Conservation (phyloP, 495 filamentous ascomycete species). For the Talaromyces thailandensis region DNA sequence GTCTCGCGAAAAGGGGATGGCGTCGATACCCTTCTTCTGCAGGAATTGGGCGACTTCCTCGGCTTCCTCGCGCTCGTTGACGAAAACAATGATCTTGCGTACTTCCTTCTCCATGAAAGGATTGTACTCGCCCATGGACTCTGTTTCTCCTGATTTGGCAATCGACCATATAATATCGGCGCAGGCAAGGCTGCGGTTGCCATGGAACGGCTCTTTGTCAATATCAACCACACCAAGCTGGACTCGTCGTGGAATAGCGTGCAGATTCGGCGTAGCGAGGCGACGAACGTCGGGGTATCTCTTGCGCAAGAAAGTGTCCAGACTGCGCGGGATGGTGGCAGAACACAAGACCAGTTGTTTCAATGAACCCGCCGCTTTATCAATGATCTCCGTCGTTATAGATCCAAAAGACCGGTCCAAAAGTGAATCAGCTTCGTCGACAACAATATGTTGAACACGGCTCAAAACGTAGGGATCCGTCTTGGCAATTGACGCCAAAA, state of each 20-base stretch:
- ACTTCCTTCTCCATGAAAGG: conserved; percentile 41
- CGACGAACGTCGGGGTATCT: conserved; percentile 75
- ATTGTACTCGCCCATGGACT: conserved; percentile 22
- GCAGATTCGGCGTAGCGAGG: conserved; percentile 87
- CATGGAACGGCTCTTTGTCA: conserved; percentile 77
- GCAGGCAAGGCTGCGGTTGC: conserved; percentile 85
- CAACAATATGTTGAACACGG: conserved; percentile 74
- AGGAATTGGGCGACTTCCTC: conserved; percentile 74
- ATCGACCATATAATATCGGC: conserved; percentile 92
- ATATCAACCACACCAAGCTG: conserved; percentile 91
- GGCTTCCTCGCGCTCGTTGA: conserved; percentile 91
- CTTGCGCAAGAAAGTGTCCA: conserved; percentile 72
- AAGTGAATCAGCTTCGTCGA: conserved; percentile 93
- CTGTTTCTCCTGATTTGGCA: conserved; percentile 60
- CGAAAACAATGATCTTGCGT: conserved; percentile 90
- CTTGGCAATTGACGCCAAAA: conserved; percentile 76
- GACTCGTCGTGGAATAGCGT: conserved; percentile 89
- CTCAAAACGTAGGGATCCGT: conserved; percentile 82
- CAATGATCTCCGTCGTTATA: conserved; percentile 70
- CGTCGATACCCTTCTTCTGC: conserved; percentile 75
- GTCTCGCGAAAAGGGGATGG: conserved; percentile 73
- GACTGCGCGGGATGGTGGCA: conserved; percentile 82
- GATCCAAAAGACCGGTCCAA: conserved; percentile 86
- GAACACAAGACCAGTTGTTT: conserved; percentile 92
- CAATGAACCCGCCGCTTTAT: conserved; percentile 65